A percentile compares a stretch with the other conserved stretches of the same genome.
phyloP scores from a whole-genome alignment of 1,139 yeast species.

The Taphrina wiesneri region DNA sequence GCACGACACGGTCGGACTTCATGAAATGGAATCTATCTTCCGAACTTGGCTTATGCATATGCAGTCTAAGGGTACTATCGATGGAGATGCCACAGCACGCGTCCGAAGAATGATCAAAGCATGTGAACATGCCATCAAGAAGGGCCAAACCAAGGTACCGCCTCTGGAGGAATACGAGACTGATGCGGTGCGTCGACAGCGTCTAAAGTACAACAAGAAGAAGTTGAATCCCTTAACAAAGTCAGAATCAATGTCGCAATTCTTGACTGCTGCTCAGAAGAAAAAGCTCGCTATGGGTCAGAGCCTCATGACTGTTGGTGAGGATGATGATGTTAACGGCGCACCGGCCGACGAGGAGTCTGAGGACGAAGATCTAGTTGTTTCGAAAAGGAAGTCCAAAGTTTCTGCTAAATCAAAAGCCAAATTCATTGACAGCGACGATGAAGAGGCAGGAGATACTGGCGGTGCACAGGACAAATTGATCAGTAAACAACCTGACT shows the following conservation, averaged over 20 bases:
- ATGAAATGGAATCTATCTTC: background rate
- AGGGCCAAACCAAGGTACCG: background rate
- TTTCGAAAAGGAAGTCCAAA: background rate
- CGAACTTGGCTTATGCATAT: conserved; percentile 6
- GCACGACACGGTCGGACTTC: background rate
- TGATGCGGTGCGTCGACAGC: conserved; percentile 2
- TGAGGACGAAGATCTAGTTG: background rate
- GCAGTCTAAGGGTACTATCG: background rate
- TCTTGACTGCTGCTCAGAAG: background rate
- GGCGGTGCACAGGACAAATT: conserved; percentile 2
- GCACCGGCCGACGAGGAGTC: background rate
- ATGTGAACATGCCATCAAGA: background rate
- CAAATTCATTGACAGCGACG: background rate
- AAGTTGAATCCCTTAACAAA: background rate
- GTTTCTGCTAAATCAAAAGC: background rate
- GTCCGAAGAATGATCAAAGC: background rate
- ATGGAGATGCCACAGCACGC: conserved; percentile 1
- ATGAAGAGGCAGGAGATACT: background rate
- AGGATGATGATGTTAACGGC: background rate
- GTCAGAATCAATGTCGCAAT: background rate
- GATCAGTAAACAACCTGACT: conserved; percentile 10
- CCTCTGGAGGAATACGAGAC: background rate
- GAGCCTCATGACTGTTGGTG: background rate
- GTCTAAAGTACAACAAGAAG: conserved; percentile 3
- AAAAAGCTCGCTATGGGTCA: background rate